A percentile compares a stretch with the other conserved stretches of the same genome.
phyloP scores from a whole-genome alignment of 1,284 basidiomycete genomes.

The Cutaneotrichosporon spelunceum region DNA sequence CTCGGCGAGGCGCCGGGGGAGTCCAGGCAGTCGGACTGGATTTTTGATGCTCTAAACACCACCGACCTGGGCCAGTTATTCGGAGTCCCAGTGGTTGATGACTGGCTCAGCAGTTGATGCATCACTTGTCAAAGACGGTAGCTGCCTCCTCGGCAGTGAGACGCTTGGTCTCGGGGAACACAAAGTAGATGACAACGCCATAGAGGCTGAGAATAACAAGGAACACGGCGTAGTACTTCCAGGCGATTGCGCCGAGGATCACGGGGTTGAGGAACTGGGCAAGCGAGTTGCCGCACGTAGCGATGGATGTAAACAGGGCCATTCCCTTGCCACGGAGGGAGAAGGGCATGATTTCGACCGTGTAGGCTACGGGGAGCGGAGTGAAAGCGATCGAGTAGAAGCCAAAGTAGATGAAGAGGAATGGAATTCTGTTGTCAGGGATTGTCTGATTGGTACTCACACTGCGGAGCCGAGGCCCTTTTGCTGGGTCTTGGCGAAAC shows the following conservation, averaged over 20 bases:
- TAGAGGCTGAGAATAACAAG: slow-evolving; percentile 1
- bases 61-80: background rate
- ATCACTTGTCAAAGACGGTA: slow-evolving; percentile 27
- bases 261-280: slow-evolving; percentile 79
- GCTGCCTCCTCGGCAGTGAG: slow-evolving; percentile 35
- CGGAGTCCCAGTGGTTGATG: background rate
- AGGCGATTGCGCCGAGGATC: slow-evolving; percentile 54
- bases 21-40: background rate
- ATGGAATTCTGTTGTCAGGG: slow-evolving; percentile 19
- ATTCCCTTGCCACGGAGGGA: slow-evolving; percentile 31
- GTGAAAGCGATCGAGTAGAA: slow-evolving; percentile 34
- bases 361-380: slow-evolving; percentile 17
- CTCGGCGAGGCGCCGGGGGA: background rate
- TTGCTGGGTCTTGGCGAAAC: slow-evolving; percentile 9
- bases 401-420: slow-evolving; percentile 52
- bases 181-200: slow-evolving; percentile 24
- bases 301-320: slow-evolving; percentile 13
- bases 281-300: slow-evolving; percentile 60
- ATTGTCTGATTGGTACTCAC: background rate
- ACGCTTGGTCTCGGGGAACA: slow-evolving; percentile 17
- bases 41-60: background rate
- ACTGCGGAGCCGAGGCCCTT: slow-evolving; percentile 30
- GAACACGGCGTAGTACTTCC: slow-evolving; percentile 54
- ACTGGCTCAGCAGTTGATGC: background rate
- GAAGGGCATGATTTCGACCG: slow-evolving; percentile 35